Evolutionary conservation across 1,284 basidiomycete genomes (phyloP), one percentile per base, ranked within the genome.

Genomic region (Takashimella tepidaria): DNA sequence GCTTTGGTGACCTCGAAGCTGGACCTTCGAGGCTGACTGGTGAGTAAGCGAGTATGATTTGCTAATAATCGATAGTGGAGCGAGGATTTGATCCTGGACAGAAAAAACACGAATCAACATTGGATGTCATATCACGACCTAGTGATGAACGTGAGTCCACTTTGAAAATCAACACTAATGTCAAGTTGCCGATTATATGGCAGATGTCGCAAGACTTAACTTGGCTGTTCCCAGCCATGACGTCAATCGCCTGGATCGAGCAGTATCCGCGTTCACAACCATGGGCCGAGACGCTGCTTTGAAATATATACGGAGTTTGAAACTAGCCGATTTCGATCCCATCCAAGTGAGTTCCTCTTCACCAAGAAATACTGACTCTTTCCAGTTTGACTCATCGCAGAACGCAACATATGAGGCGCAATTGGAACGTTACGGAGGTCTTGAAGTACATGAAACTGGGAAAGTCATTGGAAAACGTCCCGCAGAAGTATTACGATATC

Each of bases 401-500:
- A 26, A 60, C 60, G 21, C 46, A 1, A 62, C 63, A 2, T 73
- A 75, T 49, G 73, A 72, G 46, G 60, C 53, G 3, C 60, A 69
- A 41, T 58, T 74, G 12, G 70, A 69, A 41, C 61, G 62, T 31
- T 59, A 64, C 41, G 73, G 73, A n/a, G 73, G 73, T 13, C 62
- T 77, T 4, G 72, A 76, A 19, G 61, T 70, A 0, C 67, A 74
- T 48, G 62, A 67, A 8, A 70, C 69, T 3, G 60, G 60, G 50
- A 71, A 73, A 52, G 16, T 58, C 0, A 55, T 74, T 12, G 58
- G 61, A 21, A 68, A 69, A n/a, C 57, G 60, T 40, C 65, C 74
- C 0, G 69, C 69, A 40, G 71, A 76, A 37, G 68, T 73, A 12
- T 58, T 76, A 4, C 67, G 68, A 2, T 74, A 65, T 62, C 75